A percentile compares a stretch with the other conserved stretches of the same genome.
These are phyloP conservation scores for Spergularia marina DNA, from an alignment of 148 eudicot species.

Conservation along the genomic window DNA sequence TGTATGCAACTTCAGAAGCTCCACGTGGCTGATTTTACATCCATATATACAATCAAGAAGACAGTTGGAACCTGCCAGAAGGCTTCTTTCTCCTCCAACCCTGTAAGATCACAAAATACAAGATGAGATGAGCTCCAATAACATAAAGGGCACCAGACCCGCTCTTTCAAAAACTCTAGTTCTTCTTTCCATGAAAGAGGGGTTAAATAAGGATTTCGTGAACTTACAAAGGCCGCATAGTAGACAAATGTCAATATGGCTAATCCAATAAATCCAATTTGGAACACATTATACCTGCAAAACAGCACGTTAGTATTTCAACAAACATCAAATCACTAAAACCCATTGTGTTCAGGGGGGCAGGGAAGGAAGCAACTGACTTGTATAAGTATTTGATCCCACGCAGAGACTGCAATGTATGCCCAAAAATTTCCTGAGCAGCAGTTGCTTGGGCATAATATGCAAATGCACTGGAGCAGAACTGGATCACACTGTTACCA, in stretches of 20 bases:
- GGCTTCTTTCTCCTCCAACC: slow-evolving; percentile 96
- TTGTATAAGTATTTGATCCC: slow-evolving; percentile 97
- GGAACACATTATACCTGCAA: slow-evolving; percentile 92
- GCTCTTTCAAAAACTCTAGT: background rate
- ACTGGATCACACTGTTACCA: slow-evolving; percentile 84
- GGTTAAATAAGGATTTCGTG: background rate
- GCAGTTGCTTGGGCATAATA: slow-evolving; percentile 99
- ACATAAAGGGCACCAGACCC: background rate
- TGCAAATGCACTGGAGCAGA: slow-evolving; percentile 93
- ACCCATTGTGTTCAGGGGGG: no score
- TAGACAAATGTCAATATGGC: slow-evolving; percentile 80
- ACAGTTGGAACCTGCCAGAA: slow-evolving; percentile 76
- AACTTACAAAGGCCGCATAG: slow-evolving; percentile 85
- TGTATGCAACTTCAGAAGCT: slow-evolving; percentile 16
- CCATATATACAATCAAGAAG: slow-evolving; percentile 37
- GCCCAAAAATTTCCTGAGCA: slow-evolving; percentile 94
- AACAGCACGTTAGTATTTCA: slow-evolving; percentile 18
- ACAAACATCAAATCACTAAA: background rate
- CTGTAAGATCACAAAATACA: slow-evolving; percentile 35
- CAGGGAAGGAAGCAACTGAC: slow-evolving; percentile 37
- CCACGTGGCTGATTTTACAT: slow-evolving; percentile 20
- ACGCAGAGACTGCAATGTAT: slow-evolving; percentile 91
- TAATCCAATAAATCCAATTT: slow-evolving; percentile 74
- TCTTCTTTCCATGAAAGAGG: background rate
- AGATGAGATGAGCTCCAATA: background rate